Evolutionary conservation across 805 yeast genomes (phyloP).

Genomic region (Yarrowia alimentaria): DNA sequence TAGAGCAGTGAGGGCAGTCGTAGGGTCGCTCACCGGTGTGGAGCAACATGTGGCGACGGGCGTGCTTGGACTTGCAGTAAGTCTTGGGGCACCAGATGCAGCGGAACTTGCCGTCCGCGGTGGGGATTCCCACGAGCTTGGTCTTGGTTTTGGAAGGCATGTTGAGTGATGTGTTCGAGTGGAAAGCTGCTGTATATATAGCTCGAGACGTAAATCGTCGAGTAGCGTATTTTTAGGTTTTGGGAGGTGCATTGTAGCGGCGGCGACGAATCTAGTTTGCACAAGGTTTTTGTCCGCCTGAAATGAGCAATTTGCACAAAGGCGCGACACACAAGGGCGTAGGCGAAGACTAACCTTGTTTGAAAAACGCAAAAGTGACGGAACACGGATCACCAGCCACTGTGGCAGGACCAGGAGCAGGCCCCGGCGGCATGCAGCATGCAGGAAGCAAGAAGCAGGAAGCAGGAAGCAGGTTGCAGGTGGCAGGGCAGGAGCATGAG

Average conservation of each 20-base stretch:
- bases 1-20: conserved; percentile 68
- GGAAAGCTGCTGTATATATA: no score
- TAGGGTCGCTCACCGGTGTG: conserved; percentile 87
- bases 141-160: conserved; percentile 14
- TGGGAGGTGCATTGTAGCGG: background rate
- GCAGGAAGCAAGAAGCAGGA: no score
- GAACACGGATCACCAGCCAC: no score
- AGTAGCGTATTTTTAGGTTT: no score
- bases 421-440: no score
- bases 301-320: conserved; percentile 23
- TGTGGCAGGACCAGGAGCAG: no score
- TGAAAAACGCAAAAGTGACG: background rate
- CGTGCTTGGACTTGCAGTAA: conserved; percentile 58
- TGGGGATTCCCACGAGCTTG: conserved; percentile 26
- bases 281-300: conserved; percentile 13
- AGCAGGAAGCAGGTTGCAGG: no score
- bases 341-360: background rate
- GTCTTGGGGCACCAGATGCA: conserved; percentile 36
- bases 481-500: no score
- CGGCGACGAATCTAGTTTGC: no score
- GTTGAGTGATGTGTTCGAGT: background rate
- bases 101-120: conserved; percentile 47
- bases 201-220: no score
- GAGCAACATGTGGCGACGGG: conserved; percentile 76
- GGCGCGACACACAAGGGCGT: background rate